Evolutionary conservation across 177 flowering plant species (phyloP).

Genomic region (Telopea speciosissima): DNA sequence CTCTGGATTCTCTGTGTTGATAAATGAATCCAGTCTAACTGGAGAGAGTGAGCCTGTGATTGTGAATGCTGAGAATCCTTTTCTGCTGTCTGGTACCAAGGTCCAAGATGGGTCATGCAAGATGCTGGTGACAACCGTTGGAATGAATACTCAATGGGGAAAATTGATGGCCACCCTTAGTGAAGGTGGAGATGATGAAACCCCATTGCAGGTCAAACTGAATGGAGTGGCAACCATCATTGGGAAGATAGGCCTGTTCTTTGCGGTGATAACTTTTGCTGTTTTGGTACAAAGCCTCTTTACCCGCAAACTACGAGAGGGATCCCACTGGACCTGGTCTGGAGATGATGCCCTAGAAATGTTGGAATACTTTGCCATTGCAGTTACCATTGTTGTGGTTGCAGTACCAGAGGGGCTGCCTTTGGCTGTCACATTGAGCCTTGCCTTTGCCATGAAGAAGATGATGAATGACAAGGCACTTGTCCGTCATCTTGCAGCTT

Average conservation of each 20-base stretch:
- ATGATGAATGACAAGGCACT: constrained; percentile 53
- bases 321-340: constrained; percentile 38
- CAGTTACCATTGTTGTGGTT: constrained; percentile 61
- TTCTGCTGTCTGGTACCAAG: constrained; percentile 49
- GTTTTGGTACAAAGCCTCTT: constrained; percentile 36
- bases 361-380: constrained; percentile 48
- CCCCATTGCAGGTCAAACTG: constrained; percentile 62
- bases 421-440: constrained; percentile 60
- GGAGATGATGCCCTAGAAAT: constrained; percentile 43
- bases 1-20: constrained; percentile 69
- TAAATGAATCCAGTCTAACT: constrained; percentile 87
- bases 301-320: constrained; percentile 26
- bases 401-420: constrained; percentile 75
- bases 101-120: constrained; percentile 76
- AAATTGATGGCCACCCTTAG: constrained; percentile 58
- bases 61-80: constrained; percentile 37
- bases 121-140: constrained; percentile 90
- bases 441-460: constrained; percentile 65
- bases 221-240: constrained; percentile 63
- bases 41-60: constrained; percentile 77
- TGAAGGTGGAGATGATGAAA: constrained; percentile 60
- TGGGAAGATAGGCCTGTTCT: constrained; percentile 49
- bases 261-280: constrained; percentile 50
- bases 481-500: constrained; percentile 56
- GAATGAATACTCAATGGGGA: constrained; percentile 76